Evolutionary conservation across 164 flowering plant species (phyloP), one percentile per base, ranked within the genome.

Genomic region (Magnolia kwangsiensis): DNA sequence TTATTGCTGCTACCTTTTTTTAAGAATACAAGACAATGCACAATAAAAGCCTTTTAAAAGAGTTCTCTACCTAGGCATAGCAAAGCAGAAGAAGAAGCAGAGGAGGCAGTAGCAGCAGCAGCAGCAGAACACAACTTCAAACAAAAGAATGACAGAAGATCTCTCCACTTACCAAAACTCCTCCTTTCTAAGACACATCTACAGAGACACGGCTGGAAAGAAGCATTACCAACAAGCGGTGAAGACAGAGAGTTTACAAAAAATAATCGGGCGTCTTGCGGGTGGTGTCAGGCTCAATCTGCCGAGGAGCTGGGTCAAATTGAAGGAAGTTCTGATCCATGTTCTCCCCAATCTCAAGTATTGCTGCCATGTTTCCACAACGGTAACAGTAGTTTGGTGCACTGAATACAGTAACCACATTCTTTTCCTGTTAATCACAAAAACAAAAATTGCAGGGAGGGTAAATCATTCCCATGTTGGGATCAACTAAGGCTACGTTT

Each of bases 311-410:
- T 0, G 88, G 88, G 73, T 86, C 88, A 75, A 86, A 86, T 63
- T 86, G 86, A 74, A 86, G 82, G 51, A 86, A 86, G 69, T 81
- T 84, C 79, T 86, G 87, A 51, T 84, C 87, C 87, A 84, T 86
- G 63, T 78, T 79, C 61, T 86, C 88, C 58, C 86, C 88, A 18
- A 86, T 81, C 82, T 86, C 88, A 1, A 86, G 86, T 72, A 86
- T 86, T 27, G 88, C 86, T 1, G 88, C 88, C 88, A 86, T 86
- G 75, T 86, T 86, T 37, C 87, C 88, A 71, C 87, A 86, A 7
- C 88, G 84, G 73, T 86, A 86, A 81, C 88, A 86, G 78, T 86
- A 86, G 61, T 86, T 85, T 70, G 87, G 87, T 6, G 87, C 87
- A 71, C 87, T 85, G 76, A 85, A 85, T 72, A 83, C 88, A 1